Evolutionary conservation across 257 asterid species (phyloP).

Genomic region (Solanum megistacrolobum): DNA sequence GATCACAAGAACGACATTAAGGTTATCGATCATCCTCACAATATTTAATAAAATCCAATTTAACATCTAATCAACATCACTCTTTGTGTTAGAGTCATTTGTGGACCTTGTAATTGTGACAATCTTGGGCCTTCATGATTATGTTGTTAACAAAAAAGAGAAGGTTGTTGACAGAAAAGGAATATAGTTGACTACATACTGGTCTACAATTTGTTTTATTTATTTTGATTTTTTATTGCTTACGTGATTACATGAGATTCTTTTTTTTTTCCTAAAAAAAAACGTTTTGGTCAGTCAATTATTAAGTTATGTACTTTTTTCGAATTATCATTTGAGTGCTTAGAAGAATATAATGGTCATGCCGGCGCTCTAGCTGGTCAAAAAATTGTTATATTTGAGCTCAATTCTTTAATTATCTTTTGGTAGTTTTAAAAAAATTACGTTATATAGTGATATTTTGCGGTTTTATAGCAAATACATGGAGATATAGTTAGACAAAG

Average conservation of each 20-base stretch:
- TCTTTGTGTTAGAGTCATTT: neutral
- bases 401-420: neutral
- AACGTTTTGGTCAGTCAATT: neutral
- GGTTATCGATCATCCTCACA: neutral
- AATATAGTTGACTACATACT: neutral
- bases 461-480: neutral
- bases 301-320: neutral
- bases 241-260: neutral
- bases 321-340: neutral
- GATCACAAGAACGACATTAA: neutral
- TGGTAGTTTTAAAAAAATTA: neutral
- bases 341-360: neutral
- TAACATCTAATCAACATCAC: neutral
- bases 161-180: neutral
- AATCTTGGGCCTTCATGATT: neutral
- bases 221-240: neutral
- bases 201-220: neutral
- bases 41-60: neutral
- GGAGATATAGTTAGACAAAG: too few species aligned
- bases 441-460: neutral
- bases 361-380: neutral
- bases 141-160: neutral
- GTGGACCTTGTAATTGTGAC: neutral
- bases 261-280: neutral
- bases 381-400: neutral